Evolutionary conservation across 2,329 filamentous ascomycete species (phyloP), one percentile per base, ranked within the genome.

Genomic region (Beauveria bassiana): DNA sequence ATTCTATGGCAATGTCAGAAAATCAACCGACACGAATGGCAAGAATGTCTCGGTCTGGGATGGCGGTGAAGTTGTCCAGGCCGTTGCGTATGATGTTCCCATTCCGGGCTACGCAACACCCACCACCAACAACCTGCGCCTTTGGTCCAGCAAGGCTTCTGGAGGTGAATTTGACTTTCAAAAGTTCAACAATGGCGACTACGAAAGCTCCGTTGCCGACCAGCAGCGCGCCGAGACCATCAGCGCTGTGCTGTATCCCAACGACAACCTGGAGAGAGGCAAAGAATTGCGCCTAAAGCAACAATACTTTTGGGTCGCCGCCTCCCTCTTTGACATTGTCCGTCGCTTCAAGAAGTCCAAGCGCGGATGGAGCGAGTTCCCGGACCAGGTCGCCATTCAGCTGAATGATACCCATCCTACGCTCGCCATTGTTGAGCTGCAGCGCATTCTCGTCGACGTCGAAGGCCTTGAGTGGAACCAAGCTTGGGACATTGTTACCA

Each of bases 251-350:
- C 78, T 99, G 50, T 99, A 99, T 72, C 95, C 95, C 63, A 99
- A 99, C 71, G 93, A 98, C 76, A 98, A 96, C 75, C 84, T 99
- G 50, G 93, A 98, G 67, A 86, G 92, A 66, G 95, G 95, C 65
- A 99, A 99, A 77, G 95, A 99, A 79, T 86, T 99, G 65, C 91
- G 95, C 59, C 78, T 99, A 75, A 99, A 99, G 84, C 95, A 99
- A 75, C 95, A 99, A 75, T 99, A 99, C 82, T 99, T 99, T 79
- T 99, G 95, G 95, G 96, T 96, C 71, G 93, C 95, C 58, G 95
- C 95, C 18, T 99, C 95, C 18, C 83, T 99, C 4, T 91, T 91
- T 71, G 95, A 99, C 70, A 99, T 99, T 72, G 89, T 99, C 63
- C 90, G 95, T 62, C 88, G 95, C 63, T 99, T 98, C 86, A 99